These are phyloP conservation scores for Ophiostoma novo-ulmi DNA, from an alignment of 2,329 filamentous ascomycete genomes.

Conservation along the genomic window DNA sequence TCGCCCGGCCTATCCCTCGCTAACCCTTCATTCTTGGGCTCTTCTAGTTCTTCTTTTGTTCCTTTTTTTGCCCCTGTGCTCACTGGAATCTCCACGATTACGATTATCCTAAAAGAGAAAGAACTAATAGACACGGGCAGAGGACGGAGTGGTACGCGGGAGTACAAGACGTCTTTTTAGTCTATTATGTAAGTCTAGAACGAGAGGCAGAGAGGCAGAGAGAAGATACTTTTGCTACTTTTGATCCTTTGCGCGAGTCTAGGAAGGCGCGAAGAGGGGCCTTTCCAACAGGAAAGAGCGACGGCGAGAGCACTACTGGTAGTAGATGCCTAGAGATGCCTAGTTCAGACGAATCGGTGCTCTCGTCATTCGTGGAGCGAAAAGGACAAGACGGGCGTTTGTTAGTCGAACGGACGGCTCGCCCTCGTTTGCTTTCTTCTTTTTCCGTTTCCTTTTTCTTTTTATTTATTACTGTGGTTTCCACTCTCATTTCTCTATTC, in stretches of 20 bases:
- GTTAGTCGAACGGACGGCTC: not conserved
- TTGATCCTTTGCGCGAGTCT: not conserved
- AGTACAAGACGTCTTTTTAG: not conserved
- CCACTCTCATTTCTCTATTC: not conserved
- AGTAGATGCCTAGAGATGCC: no score
- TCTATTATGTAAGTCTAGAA: not conserved
- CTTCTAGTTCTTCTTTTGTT: not conserved
- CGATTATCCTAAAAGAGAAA: conserved; percentile 17
- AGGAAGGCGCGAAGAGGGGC: conserved; percentile 6
- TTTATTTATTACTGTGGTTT: not conserved
- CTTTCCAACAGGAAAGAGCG: not conserved
- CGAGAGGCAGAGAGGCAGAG: not conserved
- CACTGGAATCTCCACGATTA: conserved; percentile 15
- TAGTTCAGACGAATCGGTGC: no score
- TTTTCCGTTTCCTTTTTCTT: not conserved
- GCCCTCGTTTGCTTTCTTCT: not conserved
- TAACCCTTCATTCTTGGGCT: not conserved
- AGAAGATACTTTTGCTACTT: not conserved
- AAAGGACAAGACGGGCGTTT: not conserved
- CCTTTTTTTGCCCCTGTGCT: conserved; percentile 13
- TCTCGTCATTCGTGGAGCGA: not conserved
- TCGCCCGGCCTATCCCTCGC: not conserved
- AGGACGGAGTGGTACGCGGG: not conserved
- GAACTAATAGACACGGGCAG: not conserved
- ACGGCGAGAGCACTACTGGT: not conserved